These are phyloP conservation scores for Penicillium parvum DNA, from an alignment of 495 filamentous ascomycete genomes.

Conservation along the genomic window DNA sequence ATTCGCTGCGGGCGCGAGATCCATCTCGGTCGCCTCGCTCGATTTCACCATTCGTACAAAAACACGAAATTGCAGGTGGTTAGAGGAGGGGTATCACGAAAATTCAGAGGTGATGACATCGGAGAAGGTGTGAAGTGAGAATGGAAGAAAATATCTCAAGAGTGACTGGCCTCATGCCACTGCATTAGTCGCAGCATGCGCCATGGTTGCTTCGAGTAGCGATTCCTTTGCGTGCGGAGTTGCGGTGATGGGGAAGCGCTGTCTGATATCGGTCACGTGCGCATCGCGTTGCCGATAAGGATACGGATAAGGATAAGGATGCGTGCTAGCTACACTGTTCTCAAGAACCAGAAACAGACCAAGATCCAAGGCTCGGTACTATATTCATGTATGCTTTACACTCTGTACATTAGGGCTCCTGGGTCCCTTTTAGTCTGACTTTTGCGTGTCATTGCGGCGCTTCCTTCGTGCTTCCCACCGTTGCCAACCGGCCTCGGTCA, in stretches of 20 bases:
- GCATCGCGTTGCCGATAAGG: constrained; percentile 1
- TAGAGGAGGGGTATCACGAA: not conserved
- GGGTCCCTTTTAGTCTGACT: constrained; percentile 24
- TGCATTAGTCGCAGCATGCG: constrained; percentile 1
- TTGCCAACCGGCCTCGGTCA: constrained; percentile 89
- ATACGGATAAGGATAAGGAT: not conserved
- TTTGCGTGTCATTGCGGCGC: constrained; percentile 24
- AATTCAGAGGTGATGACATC: constrained; percentile 6
- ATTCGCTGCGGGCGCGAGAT: constrained; percentile 18
- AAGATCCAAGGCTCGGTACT: not conserved
- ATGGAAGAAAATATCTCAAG: not conserved
- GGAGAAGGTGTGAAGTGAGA: constrained; percentile 2
- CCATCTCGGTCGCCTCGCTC: constrained; percentile 24
- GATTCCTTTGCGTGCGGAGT: not conserved
- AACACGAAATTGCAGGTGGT: constrained; percentile 6
- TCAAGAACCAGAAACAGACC: not conserved
- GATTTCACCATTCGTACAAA: constrained; percentile 2
- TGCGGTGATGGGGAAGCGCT: constrained; percentile 6
- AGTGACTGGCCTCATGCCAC: not conserved
- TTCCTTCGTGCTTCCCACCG: constrained; percentile 65
- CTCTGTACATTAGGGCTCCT: not conserved
- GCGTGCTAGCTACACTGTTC: too few relatives aligned
- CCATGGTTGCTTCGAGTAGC: not conserved
- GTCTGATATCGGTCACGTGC: constrained; percentile 6
- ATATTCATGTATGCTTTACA: not conserved